Evolutionary conservation across 2,329 filamentous ascomycete genomes (phyloP), one percentile per base, ranked within the genome.

Genomic region (Talaromyces sp.): DNA sequence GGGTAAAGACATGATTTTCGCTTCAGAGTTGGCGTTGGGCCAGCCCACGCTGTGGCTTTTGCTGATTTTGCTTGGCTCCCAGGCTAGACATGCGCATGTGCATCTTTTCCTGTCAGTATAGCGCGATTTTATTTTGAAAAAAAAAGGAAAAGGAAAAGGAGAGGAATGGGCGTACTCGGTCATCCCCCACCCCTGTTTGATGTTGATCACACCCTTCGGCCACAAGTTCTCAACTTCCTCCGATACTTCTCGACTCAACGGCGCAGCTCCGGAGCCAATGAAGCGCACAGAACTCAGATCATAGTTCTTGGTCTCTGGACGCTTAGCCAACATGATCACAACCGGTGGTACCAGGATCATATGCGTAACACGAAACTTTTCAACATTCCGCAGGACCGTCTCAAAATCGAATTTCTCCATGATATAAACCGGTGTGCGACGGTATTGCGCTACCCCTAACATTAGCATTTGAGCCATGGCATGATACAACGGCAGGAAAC

Each of bases 391-490:
- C 42, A 96, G 81, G 82, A 93, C 86, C 72, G 87, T 82, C 62
- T 86, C 69, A 65, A 95, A 91, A 71, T 93, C 87, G 73, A 93
- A 96, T 62, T 84, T 83, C 3, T 84, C 79, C 90, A 96, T 93
- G 64, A 95, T 80, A 74, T 93, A 96, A 14, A 91, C 84, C 1
- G 88, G 88, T 1, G 86, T 77, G n/a, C 81, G 78, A 48, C 83
- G 73, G 54, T 82, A 82, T 61, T 81, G 84, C 56, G 87, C 84
- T 69, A 88, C 82, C 71, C 87, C 91, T 66, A 86, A 85, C 18
- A 50, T 57, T 2, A 60, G 7, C 3, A 87, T 88, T 78, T 95
- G 92, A 25, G 84, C 87, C 73, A 85, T 88, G 12, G 87, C 87
- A 71, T 91, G 89, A 69, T 90, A 93, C 77, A 93, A 85, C 0